Evolutionary conservation across 345 rosid species (phyloP).

Genomic region (Gossypium ekmanianum): DNA sequence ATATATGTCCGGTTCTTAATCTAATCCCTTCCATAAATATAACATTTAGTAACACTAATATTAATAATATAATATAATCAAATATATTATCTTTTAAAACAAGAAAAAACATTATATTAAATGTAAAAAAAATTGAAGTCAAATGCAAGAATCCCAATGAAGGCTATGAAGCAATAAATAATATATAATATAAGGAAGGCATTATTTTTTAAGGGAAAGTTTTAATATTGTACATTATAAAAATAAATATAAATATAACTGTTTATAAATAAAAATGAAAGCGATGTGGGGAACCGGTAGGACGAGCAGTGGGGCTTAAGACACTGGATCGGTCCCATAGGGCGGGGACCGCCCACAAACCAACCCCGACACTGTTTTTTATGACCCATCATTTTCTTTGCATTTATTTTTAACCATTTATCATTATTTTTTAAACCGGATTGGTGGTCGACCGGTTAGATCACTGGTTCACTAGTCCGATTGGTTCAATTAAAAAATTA

Average conservation of each 20-base stretch:
- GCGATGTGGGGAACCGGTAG: neutral
- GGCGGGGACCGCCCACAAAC: constrained; percentile 33
- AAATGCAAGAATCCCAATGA: neutral
- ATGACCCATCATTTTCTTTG: constrained; percentile 35
- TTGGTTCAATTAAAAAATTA: no score
- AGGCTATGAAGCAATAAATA: neutral
- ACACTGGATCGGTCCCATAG: constrained; percentile 22
- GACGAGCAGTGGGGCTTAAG: constrained; percentile 15
- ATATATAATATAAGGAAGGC: neutral
- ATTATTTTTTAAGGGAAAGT: neutral
- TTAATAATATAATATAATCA: neutral
- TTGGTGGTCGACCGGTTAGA: no score
- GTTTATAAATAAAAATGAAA: neutral
- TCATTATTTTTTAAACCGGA: accelerated
- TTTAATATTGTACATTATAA: neutral
- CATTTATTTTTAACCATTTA: constrained; percentile 20
- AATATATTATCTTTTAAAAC: neutral
- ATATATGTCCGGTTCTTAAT: no score
- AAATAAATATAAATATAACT: neutral
- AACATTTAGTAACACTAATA: no score
- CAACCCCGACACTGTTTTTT: constrained; percentile 25
- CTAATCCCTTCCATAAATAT: neutral
- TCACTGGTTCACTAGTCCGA: accelerated
- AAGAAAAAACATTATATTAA: neutral
- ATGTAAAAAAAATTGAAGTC: neutral